Evolutionary conservation across 768 basidiomycete species (phyloP).

Genomic region (Cubamyces lactineus): DNA sequence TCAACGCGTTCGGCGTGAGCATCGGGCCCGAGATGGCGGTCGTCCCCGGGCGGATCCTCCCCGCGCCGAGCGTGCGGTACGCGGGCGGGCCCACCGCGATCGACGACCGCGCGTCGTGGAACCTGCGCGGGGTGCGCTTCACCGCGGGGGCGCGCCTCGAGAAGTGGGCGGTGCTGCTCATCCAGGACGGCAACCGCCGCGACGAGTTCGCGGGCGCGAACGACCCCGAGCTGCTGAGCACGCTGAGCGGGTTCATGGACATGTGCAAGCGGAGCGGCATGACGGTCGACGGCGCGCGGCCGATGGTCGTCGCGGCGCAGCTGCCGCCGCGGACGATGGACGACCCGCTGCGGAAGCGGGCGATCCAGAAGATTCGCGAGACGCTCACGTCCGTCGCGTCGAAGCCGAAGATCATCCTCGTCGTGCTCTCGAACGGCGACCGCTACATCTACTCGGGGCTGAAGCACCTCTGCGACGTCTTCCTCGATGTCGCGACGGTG

Average conservation of each 20-base stretch:
- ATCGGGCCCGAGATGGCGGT: slow-evolving; percentile 55
- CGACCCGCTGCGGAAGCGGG: slow-evolving; percentile 57
- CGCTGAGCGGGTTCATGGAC: slow-evolving; percentile 54
- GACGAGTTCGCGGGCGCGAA: slow-evolving; percentile 59
- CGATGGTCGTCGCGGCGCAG: slow-evolving; percentile 42
- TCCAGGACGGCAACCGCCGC: slow-evolving; percentile 57
- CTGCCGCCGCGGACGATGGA: slow-evolving; percentile 54
- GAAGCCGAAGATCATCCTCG: slow-evolving; percentile 49
- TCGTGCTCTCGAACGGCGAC: slow-evolving; percentile 51
- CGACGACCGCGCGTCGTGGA: slow-evolving; percentile 56
- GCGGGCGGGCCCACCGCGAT: slow-evolving; percentile 35
- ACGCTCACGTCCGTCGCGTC: slow-evolving; percentile 42
- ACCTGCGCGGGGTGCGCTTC: slow-evolving; percentile 63
- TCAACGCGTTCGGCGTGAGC: slow-evolving; percentile 48
- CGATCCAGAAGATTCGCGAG: slow-evolving; percentile 49
- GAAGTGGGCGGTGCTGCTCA: slow-evolving; percentile 71
- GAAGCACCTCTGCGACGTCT: slow-evolving; percentile 56
- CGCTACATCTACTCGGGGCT: slow-evolving; percentile 53
- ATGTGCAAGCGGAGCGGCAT: slow-evolving; percentile 74
- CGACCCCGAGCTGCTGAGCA: slow-evolving; percentile 55
- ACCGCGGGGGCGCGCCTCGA: slow-evolving; percentile 55
- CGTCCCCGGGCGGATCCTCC: slow-evolving; percentile 56
- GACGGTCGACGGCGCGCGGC: slow-evolving; percentile 43
- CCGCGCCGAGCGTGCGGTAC: slow-evolving; percentile 48
- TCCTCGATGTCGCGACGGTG: slow-evolving; percentile 58